Base-by-base conservation (phyloP, 1,284 basidiomycete species). In the Ustilago tritici region DNA sequence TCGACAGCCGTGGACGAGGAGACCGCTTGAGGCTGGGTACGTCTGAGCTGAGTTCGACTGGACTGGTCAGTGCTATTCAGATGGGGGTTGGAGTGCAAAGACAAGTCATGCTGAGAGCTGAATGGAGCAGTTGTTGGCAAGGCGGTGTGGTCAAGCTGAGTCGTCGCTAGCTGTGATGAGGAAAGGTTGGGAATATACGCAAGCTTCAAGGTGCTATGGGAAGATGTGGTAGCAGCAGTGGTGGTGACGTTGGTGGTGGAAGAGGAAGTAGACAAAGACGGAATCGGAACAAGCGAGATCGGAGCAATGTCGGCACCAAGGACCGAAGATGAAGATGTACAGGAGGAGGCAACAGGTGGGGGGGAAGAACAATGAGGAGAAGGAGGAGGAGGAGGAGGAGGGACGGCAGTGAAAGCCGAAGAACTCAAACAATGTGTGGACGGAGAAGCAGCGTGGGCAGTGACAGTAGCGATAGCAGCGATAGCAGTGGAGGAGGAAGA, bases 171-270 rank as follows among this genome's bases (percentile, higher is more conserved):
- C 2, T 17, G 36, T 34, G 40, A 32, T 19, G 47, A 47, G 10
- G n/a, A 35, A 19, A 52, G 56, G 56, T 7, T 46, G n/a, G 28
- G 60, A 34, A 15, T 46, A 17, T 40, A 46, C 19, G 35, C 50
- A 19, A 68, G 57, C 55, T 67, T 64, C 8, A 36, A 36, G 10
- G 71, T 58, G 63, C 59, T 69, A 31, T 74, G 56, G 5, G 59
- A 65, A 46, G 62, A 63, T 17, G 66, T 54, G 0, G 62, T 65
- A 12, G 65, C 66, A 53, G 71, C 62, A 11, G 61, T 68, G 14
- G 64, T 55, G 46, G 50, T 50, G 43, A 64, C 32, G 65, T 56
- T 49, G 64, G 50, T 61, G 35, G 53, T 46, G n/a, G 64, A 71
- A 1, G 56, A 57, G 7, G 56, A 65, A n/a, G 65, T 19, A 6